Evolutionary conservation across 768 basidiomycete genomes (phyloP), one percentile per base, ranked within the genome.

Genomic region (Chalciporus chontae): DNA sequence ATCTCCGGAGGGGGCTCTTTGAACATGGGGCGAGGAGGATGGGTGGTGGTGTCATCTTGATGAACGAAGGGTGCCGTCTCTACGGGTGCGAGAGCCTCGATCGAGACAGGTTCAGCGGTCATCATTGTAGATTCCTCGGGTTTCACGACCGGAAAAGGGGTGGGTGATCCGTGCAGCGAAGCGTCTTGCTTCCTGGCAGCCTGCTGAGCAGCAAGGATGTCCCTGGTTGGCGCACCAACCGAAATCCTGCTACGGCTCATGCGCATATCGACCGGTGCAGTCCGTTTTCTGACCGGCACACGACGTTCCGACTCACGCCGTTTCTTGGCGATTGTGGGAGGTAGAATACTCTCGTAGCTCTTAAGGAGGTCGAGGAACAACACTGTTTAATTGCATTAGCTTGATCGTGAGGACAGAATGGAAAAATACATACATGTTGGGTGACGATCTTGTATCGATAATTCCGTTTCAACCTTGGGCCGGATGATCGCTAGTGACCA

Each of bases 361-460:
- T 80, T 84, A 56, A 97, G 56, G 2, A 98, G 77, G 62, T 95
- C 93, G 29, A 92, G 80, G 68, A 96, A 86, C 53, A 97, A 71
- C 39, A 89, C 89, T 90, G 43, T 8, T 6, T 36, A 36, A 18
- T 40, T 19, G 5, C 8, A 27, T 51, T 15, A 44, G 45, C 11
- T 37, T 19, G 26, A 40, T 40, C 6, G 1, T 3, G 17, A 36
- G 8, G 2, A 29, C 3, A 24, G n/a, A 21, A 14, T 41, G 43
- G 21, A 3, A 17, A 21, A 17, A 10, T 21, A 72, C 81, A 57
- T 66, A 87, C 90, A 70, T 14, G 86, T 78, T 45, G 91, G 83
- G 71, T 95, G 86, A 36, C 92, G 87, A 64, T 94, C 94, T 66
- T 95, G 91, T 53, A 98, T 85, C 3, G 94, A 91, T 21, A 94